phyloP scores from a whole-genome alignment of 257 asterid genomes.

The Capsicum baccatum region DNA sequence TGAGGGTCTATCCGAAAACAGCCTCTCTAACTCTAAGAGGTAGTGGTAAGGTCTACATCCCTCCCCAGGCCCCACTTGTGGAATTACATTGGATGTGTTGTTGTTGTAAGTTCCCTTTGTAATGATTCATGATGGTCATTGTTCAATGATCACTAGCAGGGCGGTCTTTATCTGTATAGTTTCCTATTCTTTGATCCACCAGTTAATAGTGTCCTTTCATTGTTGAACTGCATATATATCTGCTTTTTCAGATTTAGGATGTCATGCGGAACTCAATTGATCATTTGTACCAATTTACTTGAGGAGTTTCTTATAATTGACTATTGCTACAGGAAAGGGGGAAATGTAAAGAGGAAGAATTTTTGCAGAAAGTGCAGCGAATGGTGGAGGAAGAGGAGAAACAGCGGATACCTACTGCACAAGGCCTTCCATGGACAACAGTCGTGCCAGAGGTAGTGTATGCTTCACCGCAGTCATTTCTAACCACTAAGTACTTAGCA shows the following conservation, averaged over 20 bases:
- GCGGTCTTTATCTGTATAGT: conserved; percentile 1
- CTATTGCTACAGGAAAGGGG: conserved; percentile 76
- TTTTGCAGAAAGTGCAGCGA: conserved; percentile 69
- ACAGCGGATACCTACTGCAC: conserved; percentile 80
- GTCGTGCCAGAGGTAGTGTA: conserved; percentile 85
- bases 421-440: conserved; percentile 97
- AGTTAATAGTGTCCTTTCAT: background rate
- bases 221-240: background rate
- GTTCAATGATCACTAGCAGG: background rate
- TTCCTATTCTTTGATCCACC: background rate
- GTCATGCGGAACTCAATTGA: background rate
- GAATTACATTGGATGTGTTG: too few relatives aligned
- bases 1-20: too few relatives aligned
- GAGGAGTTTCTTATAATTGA: conserved; percentile 25
- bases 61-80: too few relatives aligned
- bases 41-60: too few relatives aligned
- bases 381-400: conserved; percentile 83
- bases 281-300: background rate
- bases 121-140: background rate
- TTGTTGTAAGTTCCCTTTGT: background rate
- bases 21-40: too few relatives aligned
- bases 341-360: conserved; percentile 80
- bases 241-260: background rate
- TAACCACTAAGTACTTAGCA: background rate
- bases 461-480: conserved; percentile 6